Evolutionary conservation across 2,329 filamentous ascomycete species (phyloP), one percentile per base, ranked within the genome.

Genomic region (Cercospora sp.): DNA sequence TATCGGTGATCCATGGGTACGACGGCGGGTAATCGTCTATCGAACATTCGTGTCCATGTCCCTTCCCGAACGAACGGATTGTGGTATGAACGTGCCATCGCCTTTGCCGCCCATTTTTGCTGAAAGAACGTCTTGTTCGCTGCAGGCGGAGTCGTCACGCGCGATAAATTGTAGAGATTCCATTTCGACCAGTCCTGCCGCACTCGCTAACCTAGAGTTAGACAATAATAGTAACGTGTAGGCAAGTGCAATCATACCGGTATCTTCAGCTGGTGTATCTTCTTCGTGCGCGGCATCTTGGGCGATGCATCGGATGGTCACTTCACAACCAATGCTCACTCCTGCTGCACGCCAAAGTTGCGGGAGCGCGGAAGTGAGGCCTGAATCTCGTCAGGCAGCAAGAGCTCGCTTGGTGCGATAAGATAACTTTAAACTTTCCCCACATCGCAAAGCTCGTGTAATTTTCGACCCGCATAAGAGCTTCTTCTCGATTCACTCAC

Each of bases 161-260:
- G 86, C 61, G 84, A 82, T 72, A 99, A 83, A 82, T 97, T 97
- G 88, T 92, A 99, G 71, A 99, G 86, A 65, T 69, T 71, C 69
- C 92, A 93, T 84, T 97, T 97, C 85, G 93, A 97, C 95, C 94
- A 97, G 84, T 93, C 93, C 85, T 95, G 92, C 76, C 94, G 91
- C 80, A 97, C 80, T 91, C 93, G 96, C 94, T 98, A 79, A 66
- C 61, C 69, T 28, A 28, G 57, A 40, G 63, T 63, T 43, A 72
- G 68, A 57, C 21, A 26, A 62, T 32, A n/a, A n/a, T 61, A 30
- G 12, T 16, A 6, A 13, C 26, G 37, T 45, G 40, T 26, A 28
- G 32, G 34, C 0, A 18, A n/a, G 26, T 12, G 45, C 10, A 24
- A 18, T 13, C 62, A n/a, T 68, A 73, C 72, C 40, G 75, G 72